Percentiles rank a stretch among this genome's conserved stretches.
Conservation (phyloP, 352 stramenopile genomes). For the Phytophthora tentaculata region DNA sequence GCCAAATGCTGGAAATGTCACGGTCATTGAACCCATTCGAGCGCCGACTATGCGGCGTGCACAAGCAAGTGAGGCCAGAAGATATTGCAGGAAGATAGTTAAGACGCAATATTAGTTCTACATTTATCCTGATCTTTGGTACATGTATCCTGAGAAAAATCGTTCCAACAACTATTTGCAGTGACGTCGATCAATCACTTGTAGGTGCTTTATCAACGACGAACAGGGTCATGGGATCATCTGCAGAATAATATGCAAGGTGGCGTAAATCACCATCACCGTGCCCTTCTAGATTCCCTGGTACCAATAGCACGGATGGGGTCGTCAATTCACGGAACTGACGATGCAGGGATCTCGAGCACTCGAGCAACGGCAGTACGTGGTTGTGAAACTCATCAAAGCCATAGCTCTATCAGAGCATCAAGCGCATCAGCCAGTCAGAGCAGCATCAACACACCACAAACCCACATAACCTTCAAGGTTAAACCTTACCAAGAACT, state of each 20-base stretch:
- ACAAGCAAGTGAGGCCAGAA: too few relatives aligned
- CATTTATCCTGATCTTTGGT: too few relatives aligned
- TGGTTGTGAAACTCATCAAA: slow-evolving; percentile 83
- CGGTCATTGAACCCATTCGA: too few relatives aligned
- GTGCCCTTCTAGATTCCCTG: slow-evolving; percentile 54
- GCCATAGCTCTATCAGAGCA: slow-evolving; percentile 52
- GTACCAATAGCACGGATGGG: slow-evolving; percentile 77
- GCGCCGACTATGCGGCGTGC: too few relatives aligned
- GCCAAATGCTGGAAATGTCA: too few relatives aligned
- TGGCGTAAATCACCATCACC: slow-evolving; percentile 29
- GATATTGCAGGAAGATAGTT: too few relatives aligned
- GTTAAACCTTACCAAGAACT: slow-evolving; percentile 46
- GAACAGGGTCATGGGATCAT: slow-evolving; percentile 81
- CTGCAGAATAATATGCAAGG: slow-evolving; percentile 58
- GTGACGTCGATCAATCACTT: slow-evolving; percentile 3
- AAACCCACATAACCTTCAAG: not conserved
- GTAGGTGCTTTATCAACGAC: slow-evolving; percentile 37
- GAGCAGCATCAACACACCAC: not conserved
- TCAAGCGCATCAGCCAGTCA: slow-evolving; percentile 10
- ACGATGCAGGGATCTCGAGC: slow-evolving; percentile 54
- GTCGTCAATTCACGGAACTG: slow-evolving; percentile 58
- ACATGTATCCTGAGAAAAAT: too few relatives aligned
- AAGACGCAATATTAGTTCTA: too few relatives aligned
- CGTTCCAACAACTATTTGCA: too few relatives aligned
- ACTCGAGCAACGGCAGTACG: slow-evolving; percentile 62